Evolutionary conservation across 2,329 filamentous ascomycete species (phyloP).

Genomic region (Thyridium curvatum): DNA sequence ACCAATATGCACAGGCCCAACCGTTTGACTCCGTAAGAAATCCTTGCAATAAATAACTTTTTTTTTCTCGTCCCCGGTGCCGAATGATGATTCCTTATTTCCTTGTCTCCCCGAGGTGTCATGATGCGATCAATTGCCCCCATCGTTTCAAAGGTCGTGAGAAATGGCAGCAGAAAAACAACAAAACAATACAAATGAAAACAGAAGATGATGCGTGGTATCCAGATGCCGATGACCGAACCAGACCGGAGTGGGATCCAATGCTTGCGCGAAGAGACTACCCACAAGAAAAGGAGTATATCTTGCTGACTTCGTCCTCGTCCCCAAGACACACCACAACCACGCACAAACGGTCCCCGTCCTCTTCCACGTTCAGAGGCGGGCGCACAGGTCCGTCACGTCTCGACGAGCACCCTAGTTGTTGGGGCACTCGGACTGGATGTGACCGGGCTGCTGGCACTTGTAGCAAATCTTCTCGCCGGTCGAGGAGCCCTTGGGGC

Average conservation of each 20-base stretch:
- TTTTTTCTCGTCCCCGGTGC: no score
- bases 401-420: slow-evolving; percentile 35
- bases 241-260: slow-evolving; percentile 17
- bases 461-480: slow-evolving; percentile 98
- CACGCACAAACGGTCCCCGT: slow-evolving; percentile 5
- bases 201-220: slow-evolving; percentile 14
- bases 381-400: background rate
- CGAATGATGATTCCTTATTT: no score
- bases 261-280: slow-evolving; percentile 15
- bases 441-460: slow-evolving; percentile 77
- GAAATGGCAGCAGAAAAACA: slow-evolving; percentile 3
- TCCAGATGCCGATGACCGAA: slow-evolving; percentile 23
- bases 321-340: background rate
- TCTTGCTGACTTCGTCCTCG: slow-evolving; percentile 15
- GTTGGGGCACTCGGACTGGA: slow-evolving; percentile 91
- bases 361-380: slow-evolving; percentile 2
- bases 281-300: slow-evolving; percentile 20
- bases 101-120: slow-evolving; percentile 4
- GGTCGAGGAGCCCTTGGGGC: slow-evolving; percentile 80
- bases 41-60: no score
- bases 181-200: slow-evolving; percentile 12
- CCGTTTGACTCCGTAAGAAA: no score
- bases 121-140: slow-evolving; percentile 10
- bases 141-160: background rate
- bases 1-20: no score